These are phyloP conservation scores for Saccharomycopsis selenospora DNA, from an alignment of 805 yeast genomes.

Conservation along the genomic window DNA sequence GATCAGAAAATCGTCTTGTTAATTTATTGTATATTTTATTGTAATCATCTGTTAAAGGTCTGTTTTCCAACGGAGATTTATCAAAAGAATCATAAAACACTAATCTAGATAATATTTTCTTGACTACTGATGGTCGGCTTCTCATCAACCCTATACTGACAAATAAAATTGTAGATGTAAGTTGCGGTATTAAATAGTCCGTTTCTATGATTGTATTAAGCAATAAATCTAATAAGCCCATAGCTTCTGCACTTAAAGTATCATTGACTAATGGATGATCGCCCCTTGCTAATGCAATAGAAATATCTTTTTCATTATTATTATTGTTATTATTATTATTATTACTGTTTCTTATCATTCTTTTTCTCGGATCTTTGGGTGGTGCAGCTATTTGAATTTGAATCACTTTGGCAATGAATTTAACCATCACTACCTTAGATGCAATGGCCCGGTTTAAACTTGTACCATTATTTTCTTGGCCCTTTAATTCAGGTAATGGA, in stretches of 20 bases:
- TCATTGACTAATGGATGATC: constrained; percentile 61
- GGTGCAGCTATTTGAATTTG: constrained; percentile 42
- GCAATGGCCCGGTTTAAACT: neutral
- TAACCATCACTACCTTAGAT: too few species aligned
- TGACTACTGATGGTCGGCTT: constrained; percentile 51
- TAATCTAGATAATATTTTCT: constrained; percentile 42
- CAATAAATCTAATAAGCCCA: constrained; percentile 58
- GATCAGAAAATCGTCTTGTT: constrained; percentile 55
- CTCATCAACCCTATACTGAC: constrained; percentile 56
- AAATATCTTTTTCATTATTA: constrained; percentile 29
- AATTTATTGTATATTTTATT: constrained; percentile 33
- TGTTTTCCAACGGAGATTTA: constrained; percentile 21
- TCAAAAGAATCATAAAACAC: constrained; percentile 32
- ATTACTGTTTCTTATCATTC: constrained; percentile 14
- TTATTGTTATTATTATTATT: constrained; percentile 4
- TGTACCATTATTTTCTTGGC: neutral
- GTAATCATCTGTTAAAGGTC: constrained; percentile 27
- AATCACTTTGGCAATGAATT: constrained; percentile 49
- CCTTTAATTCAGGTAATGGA: neutral
- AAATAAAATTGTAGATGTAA: constrained; percentile 62
- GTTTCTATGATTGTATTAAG: constrained; percentile 50
- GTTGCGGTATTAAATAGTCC: constrained; percentile 45
- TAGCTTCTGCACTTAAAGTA: constrained; percentile 63
- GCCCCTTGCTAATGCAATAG: constrained; percentile 42
- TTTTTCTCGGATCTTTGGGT: constrained; percentile 23